These are phyloP conservation scores for Blumeria hordei DNA, from an alignment of 2,329 filamentous ascomycete species.

Conservation along the genomic window DNA sequence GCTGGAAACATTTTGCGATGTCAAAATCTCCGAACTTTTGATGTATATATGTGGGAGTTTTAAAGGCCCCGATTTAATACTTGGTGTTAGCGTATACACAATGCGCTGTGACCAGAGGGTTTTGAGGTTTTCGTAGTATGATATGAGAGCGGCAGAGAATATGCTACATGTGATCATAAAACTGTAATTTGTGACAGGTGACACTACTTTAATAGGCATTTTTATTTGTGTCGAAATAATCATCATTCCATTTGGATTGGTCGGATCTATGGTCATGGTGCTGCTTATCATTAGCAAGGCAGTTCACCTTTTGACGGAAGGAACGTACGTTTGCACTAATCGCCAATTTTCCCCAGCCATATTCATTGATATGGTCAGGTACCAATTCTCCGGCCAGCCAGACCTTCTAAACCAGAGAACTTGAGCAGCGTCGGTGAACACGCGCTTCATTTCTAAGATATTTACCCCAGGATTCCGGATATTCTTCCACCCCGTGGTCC, in stretches of 20 bases:
- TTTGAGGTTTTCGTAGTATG: conserved; percentile 17
- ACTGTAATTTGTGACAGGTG: conserved; percentile 12
- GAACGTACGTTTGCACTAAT: conserved; percentile 34
- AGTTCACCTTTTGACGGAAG: neutral
- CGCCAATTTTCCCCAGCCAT: conserved; percentile 59
- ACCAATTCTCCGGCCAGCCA: conserved; percentile 52
- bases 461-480: conserved; percentile 19
- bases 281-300: neutral
- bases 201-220: conserved; percentile 11
- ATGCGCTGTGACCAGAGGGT: conserved; percentile 12
- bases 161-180: conserved; percentile 16
- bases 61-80: conserved; percentile 9
- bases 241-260: conserved; percentile 1
- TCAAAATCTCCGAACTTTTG: conserved; percentile 10
- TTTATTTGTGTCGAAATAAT: neutral
- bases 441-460: conserved; percentile 30
- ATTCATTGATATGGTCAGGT: conserved; percentile 44
- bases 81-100: conserved; percentile 10
- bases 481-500: conserved; percentile 38
- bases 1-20: conserved; percentile 7
- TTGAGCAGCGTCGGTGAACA: conserved; percentile 29
- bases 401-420: conserved; percentile 43
- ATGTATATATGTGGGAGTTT: conserved; percentile 12
- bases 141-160: conserved; percentile 17
- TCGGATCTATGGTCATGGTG: neutral